A percentile compares a stretch with the other conserved stretches of the same genome.
These are phyloP conservation scores for Dendrobium huoshanense DNA, from an alignment of 106 monocot genomes.

Conservation along the genomic window DNA sequence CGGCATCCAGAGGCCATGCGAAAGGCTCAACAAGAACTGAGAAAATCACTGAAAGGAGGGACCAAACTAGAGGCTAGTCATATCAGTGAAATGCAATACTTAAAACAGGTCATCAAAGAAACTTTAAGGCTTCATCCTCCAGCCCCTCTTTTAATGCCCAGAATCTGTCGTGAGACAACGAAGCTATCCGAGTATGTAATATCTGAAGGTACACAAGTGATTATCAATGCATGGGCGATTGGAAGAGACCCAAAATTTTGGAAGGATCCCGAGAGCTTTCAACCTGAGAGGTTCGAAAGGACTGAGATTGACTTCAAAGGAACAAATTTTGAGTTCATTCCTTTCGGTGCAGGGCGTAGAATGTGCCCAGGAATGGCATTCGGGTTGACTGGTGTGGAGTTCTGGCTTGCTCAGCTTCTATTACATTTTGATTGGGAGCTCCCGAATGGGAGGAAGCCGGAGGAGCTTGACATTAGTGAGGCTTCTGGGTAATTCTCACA, in stretches of 20 bases:
- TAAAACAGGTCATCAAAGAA: slow-evolving; percentile 27
- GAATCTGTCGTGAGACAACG: slow-evolving; percentile 10
- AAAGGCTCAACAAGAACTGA: slow-evolving; percentile 6
- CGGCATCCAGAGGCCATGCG: slow-evolving; percentile 20
- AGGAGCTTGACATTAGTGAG: slow-evolving; percentile 29
- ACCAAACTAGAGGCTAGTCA: not conserved
- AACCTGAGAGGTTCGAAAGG: slow-evolving; percentile 26
- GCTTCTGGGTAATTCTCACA: not conserved
- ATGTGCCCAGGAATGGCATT: slow-evolving; percentile 34
- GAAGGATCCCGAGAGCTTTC: slow-evolving; percentile 23
- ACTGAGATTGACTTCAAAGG: slow-evolving; percentile 21
- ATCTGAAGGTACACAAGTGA: slow-evolving; percentile 8
- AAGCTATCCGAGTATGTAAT: slow-evolving; percentile 15
- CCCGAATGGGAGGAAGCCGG: not conserved
- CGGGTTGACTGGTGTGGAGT: slow-evolving; percentile 18
- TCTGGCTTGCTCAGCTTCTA: slow-evolving; percentile 31
- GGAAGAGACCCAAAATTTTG: slow-evolving; percentile 29
- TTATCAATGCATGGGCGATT: slow-evolving; percentile 33
- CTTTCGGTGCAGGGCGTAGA: slow-evolving; percentile 50
- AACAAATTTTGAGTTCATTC: slow-evolving; percentile 29
- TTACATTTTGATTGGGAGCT: slow-evolving; percentile 48
- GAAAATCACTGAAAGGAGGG: slow-evolving; percentile 18
- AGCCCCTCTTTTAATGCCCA: slow-evolving; percentile 9
- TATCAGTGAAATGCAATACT: not conserved
- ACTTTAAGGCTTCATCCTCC: slow-evolving; percentile 36